Base-by-base conservation (phyloP, 78 protist species). In the Dictyostelium firmibasis region DNA sequence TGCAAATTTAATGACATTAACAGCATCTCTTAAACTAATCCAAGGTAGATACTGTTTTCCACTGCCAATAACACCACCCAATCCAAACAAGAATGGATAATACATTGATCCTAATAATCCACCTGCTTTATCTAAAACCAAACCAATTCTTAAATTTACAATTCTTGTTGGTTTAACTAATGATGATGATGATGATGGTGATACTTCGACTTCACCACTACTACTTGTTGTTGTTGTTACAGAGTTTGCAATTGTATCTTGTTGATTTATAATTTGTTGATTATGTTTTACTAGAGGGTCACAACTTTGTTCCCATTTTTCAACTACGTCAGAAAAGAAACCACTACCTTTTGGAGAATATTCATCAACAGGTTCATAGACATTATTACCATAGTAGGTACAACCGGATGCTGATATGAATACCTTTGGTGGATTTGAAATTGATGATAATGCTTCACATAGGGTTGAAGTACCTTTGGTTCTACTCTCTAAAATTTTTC, bases 61-160 rank as follows among this genome's bases (percentile, higher is more conserved):
- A 41, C 72, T 62, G 0, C 87, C 94, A 35, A 89, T 47, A 0
- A 89, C 82, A n/a, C 94, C 94, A 57, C 94, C 94, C 9, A 89
- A 43, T 23, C 94, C 94, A 81, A 89, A 89, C 20, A 44, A 50
- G 69, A 89, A 89, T 36, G 94, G 94, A 35, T 89, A 89, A 85
- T 89, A 89, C 27, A 81, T 44, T 72, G 85, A 18, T 3, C 44
- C 64, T 3, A 89, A 43, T 16, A 89, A 81, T 29, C 83, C 94
- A 81, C 94, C 94, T 4, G 76, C 35, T 31, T 31, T 53, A 47
- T 69, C 88, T 3, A 89, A 20, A 9, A 89, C 87, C 10, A 89
- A 67, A 20, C 94, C 94, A 47, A 69, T 44, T 60, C 94, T 50
- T 20, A 81, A n/a, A 70, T 81, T 64, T 50, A 81, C 86, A 23